Percentiles rank a stretch among this genome's conserved stretches.
phyloP scores from a whole-genome alignment of 768 basidiomycete species.

The Tricholoma bakamatsutake region DNA sequence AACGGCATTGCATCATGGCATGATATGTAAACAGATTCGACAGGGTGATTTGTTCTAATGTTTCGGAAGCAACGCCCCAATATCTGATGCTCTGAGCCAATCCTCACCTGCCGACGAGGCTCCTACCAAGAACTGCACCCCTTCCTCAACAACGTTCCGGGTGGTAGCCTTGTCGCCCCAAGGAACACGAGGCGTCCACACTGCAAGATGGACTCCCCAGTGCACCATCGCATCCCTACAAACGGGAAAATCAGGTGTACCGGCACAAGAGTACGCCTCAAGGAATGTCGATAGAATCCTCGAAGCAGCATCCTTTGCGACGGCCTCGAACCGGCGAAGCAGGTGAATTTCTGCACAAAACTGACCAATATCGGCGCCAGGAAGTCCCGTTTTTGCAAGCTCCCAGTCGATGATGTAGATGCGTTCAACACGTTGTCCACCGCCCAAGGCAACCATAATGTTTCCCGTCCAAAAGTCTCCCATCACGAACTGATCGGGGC shows the following conservation, averaged over 20 bases:
- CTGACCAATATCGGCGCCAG: constrained; percentile 57
- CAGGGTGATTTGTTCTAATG: background rate
- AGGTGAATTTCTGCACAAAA: constrained; percentile 55
- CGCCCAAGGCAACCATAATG: constrained; percentile 38
- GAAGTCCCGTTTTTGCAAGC: constrained; percentile 47
- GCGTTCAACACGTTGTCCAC: constrained; percentile 28
- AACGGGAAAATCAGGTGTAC: constrained; percentile 21
- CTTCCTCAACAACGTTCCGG: constrained; percentile 44
- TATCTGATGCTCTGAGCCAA: background rate
- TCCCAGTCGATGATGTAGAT: constrained; percentile 65
- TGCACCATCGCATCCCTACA: constrained; percentile 37
- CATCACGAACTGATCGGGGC: constrained; percentile 39
- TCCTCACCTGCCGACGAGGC: constrained; percentile 14
- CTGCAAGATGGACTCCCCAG: constrained; percentile 50
- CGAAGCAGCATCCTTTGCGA: constrained; percentile 28
- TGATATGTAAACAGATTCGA: background rate
- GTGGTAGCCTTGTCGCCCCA: constrained; percentile 48
- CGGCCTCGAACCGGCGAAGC: constrained; percentile 41
- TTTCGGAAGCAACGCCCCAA: background rate
- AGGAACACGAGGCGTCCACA: constrained; percentile 39
- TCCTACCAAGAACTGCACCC: constrained; percentile 37
- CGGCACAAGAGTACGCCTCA: constrained; percentile 31
- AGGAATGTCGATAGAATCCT: constrained; percentile 40
- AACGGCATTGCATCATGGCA: too few relatives aligned
- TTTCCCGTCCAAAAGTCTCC: constrained; percentile 78